Conservation (phyloP, 805 yeast species). For the Candida boidinii region DNA sequence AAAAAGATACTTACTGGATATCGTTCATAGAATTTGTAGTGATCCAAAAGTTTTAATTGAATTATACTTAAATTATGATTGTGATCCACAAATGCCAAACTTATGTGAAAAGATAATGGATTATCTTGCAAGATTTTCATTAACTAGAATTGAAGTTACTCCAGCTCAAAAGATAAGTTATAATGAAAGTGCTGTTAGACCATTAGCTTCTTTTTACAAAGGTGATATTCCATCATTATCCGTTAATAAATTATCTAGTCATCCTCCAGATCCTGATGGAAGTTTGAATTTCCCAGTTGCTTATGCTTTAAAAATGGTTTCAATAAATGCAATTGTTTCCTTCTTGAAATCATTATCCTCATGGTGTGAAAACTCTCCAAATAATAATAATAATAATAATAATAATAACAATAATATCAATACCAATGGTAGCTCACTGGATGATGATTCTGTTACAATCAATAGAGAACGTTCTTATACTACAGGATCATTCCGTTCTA, state of each 20-base stretch:
- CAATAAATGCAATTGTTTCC: conserved; percentile 74
- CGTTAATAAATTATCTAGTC: conserved; percentile 52
- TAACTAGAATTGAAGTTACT: conserved; percentile 65
- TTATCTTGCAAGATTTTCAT: conserved; percentile 62
- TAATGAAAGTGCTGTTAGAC: conserved; percentile 40
- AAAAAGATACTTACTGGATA: conserved; percentile 73
- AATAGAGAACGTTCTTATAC: conserved; percentile 23
- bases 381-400: background rate
- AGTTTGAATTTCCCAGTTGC: conserved; percentile 58
- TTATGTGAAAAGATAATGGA: conserved; percentile 78
- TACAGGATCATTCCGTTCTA: conserved; percentile 21
- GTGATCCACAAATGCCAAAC: conserved; percentile 76
- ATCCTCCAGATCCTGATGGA: conserved; percentile 47
- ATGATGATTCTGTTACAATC: background rate
- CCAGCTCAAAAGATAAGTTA: conserved; percentile 54
- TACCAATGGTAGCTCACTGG: too few species aligned
- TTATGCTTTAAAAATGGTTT: conserved; percentile 73
- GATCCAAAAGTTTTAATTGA: conserved; percentile 91
- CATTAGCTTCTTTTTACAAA: conserved; percentile 67
- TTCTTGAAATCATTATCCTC: conserved; percentile 72
- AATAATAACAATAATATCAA: background rate
- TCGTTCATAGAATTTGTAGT: conserved; percentile 74
- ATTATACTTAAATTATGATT: conserved; percentile 89
- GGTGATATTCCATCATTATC: conserved; percentile 70
- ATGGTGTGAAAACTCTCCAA: conserved; percentile 36